Percentiles rank a stretch among this genome's conserved stretches.
phyloP scores from a whole-genome alignment of 176 grass and related monocot species.

The Rhipidocladum racemiflorum region DNA sequence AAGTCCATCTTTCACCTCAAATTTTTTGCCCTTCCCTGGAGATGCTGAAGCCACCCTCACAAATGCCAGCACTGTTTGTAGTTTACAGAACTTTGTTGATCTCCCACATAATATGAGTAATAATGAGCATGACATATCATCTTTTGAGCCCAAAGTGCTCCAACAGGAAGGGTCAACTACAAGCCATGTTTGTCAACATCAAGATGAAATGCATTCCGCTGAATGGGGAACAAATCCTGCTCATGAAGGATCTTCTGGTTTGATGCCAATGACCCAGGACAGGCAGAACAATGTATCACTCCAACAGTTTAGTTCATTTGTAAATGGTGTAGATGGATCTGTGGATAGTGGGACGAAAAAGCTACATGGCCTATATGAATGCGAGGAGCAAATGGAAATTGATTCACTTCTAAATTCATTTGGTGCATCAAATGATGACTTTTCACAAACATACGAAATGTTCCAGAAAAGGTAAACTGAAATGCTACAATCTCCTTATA shows the following conservation, averaged over 20 bases:
- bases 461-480: conserved; percentile 43
- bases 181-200: conserved; percentile 20
- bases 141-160: conserved; percentile 21
- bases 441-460: conserved; percentile 48
- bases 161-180: conserved; percentile 19
- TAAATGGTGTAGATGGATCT: conserved; percentile 26
- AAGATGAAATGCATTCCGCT: conserved; percentile 28
- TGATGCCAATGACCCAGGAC: conserved; percentile 20
- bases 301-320: conserved; percentile 38
- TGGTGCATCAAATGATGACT: conserved; percentile 35
- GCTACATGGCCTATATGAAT: conserved; percentile 38
- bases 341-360: conserved; percentile 30
- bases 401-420: conserved; percentile 57
- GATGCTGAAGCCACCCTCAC: conserved; percentile 38
- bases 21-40: conserved; percentile 41
- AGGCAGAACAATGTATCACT: conserved; percentile 18
- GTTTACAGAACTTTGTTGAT: conserved; percentile 33
- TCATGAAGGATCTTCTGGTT: conserved; percentile 22
- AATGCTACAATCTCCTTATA: conserved; percentile 2
- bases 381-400: conserved; percentile 64
- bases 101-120: conserved; percentile 21
- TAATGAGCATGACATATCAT: conserved; percentile 32
- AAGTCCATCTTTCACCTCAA: conserved; percentile 59
- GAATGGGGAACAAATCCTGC: conserved; percentile 23
- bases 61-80: conserved; percentile 28